Conservation (phyloP, 2,329 filamentous ascomycete genomes). For the Fusarium sp. region DNA sequence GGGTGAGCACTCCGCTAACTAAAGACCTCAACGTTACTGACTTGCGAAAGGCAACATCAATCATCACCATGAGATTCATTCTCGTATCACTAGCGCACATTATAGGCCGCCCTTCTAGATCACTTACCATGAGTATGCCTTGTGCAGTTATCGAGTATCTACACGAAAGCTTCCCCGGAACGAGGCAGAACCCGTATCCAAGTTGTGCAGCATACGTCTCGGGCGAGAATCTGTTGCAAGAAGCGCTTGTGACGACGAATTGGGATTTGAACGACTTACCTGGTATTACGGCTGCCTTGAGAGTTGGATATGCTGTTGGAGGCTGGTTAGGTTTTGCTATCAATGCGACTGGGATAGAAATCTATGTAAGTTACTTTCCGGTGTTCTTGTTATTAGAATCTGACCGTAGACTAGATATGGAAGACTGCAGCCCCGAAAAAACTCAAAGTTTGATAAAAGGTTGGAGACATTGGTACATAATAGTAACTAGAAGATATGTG, state of each 20-base stretch:
- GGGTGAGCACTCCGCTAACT: background rate
- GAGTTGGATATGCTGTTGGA: constrained; percentile 4
- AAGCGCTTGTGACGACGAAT: constrained; percentile 5
- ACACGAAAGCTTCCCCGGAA: background rate
- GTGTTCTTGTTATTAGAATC: background rate
- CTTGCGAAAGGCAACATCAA: constrained; percentile 5
- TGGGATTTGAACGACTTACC: constrained; percentile 10
- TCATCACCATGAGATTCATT: constrained; percentile 15
- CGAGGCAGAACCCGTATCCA: background rate
- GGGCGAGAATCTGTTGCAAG: background rate
- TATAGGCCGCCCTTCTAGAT: background rate
- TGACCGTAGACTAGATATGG: background rate
- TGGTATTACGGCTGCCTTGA: background rate
- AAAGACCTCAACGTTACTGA: background rate
- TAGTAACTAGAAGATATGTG: no score
- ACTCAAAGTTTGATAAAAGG: background rate
- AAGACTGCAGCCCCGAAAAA: background rate
- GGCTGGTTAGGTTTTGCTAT: background rate
- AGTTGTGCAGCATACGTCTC: background rate
- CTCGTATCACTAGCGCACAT: background rate
- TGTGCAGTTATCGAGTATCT: constrained; percentile 8
- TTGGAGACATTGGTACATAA: background rate
- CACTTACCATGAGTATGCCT: background rate
- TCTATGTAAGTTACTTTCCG: background rate
- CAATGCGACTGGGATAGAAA: background rate